Percentiles rank a stretch among this genome's conserved stretches.
Evolutionary conservation across 192 early-diverging fungal genomes (phyloP).

Genomic region (Coemansia sp.): DNA sequence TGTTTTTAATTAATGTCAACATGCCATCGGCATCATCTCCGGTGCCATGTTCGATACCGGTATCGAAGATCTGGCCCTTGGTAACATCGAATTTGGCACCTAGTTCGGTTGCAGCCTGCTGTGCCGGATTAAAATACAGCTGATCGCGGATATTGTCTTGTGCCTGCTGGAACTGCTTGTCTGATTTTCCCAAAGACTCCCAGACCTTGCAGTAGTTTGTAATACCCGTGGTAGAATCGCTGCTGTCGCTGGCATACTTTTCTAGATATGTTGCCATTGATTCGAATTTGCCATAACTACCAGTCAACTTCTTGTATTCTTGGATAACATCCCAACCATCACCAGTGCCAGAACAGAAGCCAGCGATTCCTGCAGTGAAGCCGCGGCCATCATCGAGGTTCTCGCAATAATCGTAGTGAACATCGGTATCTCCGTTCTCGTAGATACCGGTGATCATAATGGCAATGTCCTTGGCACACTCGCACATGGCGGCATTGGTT

Average conservation of each 20-base stretch:
- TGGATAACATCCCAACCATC: constrained; percentile 56
- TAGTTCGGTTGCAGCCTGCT: neutral
- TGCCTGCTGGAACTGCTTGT: constrained; percentile 41
- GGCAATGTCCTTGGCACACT: constrained; percentile 34
- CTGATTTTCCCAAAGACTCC: constrained; percentile 36
- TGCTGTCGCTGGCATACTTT: constrained; percentile 19
- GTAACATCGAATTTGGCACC: constrained; percentile 19
- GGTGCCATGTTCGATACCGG: constrained; percentile 46
- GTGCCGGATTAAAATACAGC: constrained; percentile 39
- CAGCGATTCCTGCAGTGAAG: constrained; percentile 38
- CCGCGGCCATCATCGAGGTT: constrained; percentile 38
- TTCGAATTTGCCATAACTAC: constrained; percentile 35
- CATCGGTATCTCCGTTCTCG: constrained; percentile 34
- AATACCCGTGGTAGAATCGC: constrained; percentile 38
- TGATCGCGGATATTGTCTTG: constrained; percentile 42
- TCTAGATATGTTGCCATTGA: constrained; percentile 22
- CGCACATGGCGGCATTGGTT: constrained; percentile 11
- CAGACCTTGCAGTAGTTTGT: constrained; percentile 54
- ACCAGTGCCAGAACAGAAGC: constrained; percentile 48
- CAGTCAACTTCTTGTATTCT: constrained; percentile 38
- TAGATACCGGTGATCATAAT: constrained; percentile 33
- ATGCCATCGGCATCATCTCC: constrained; percentile 45
- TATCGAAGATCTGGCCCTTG: constrained; percentile 56
- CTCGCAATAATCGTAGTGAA: constrained; percentile 48
- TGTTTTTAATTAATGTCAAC: constrained; percentile 23